Base-by-base conservation (phyloP, 148 eudicot genomes). In the Nepenthes gracilis region DNA sequence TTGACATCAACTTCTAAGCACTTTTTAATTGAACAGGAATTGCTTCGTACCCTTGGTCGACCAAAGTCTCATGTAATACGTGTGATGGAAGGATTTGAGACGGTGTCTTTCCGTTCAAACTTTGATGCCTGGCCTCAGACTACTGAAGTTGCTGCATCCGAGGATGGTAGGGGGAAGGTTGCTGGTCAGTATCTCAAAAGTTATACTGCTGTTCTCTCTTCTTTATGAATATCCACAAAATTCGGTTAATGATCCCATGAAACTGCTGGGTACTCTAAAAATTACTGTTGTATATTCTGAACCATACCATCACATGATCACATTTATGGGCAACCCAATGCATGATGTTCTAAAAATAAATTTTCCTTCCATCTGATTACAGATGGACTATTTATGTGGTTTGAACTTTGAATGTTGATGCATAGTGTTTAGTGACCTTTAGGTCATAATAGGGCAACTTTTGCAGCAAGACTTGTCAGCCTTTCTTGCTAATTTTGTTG, bases 121-220 rank as follows among this genome's bases (percentile, higher is more conserved):
- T 90, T 90, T 67, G 82, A 70, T 61, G 74, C 86, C 48, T 90
- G 97, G 97, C 91, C 95, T 62, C 79, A 83, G 70, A 68, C 76
- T 74, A 57, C 83, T 52, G 69, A 78, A 66, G 82, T 73, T 51
- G 76, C 85, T 63, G 86, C 75, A 38, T 75, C 95, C 57, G 91
- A 90, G 78, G 97, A 90, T 73, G 95, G 97, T 53, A 82, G 97
- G 76, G 88, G 95, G 80, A 90, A 83, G 73, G 95, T 90, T 72
- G 97, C 95, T 70, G 97, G 97, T 90, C 38, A 80, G 87, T 75
- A 58, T 43, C 60, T 69, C 15, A 13, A 38, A 32, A 50, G 51
- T 51, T 33, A 65, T 33, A 55, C 47, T 10, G 34, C 49, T 55
- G 54, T 47, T 33, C 35, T 36, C 23, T 32, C 9, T 1, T 61